Percentiles rank a stretch among this genome's conserved stretches.
phyloP scores from a whole-genome alignment of 2,329 filamentous ascomycete genomes.

The Aspergillus versicolor region DNA sequence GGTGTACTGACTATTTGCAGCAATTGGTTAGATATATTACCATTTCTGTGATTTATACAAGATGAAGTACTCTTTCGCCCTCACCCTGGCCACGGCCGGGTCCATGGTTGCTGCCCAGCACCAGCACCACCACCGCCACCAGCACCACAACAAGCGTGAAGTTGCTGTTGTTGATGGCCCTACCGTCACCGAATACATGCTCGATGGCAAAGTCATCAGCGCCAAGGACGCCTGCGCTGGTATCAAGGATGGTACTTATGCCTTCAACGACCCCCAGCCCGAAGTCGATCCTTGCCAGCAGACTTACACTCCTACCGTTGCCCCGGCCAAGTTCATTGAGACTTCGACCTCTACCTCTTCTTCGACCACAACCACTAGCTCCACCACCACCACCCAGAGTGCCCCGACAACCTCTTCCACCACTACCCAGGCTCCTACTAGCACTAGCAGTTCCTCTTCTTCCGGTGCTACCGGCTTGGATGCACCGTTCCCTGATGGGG shows the following conservation, averaged over 20 bases:
- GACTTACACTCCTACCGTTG: slow-evolving; percentile 36
- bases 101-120: slow-evolving; percentile 44
- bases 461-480: slow-evolving; percentile 56
- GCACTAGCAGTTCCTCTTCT: slow-evolving; percentile 25
- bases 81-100: slow-evolving; percentile 44
- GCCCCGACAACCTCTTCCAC: slow-evolving; percentile 23
- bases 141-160: slow-evolving; percentile 45
- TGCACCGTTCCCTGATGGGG: slow-evolving; percentile 71
- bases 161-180: slow-evolving; percentile 59
- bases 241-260: slow-evolving; percentile 64
- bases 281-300: slow-evolving; percentile 53
- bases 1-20: background rate
- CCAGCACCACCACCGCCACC: slow-evolving; percentile 43
- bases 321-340: slow-evolving; percentile 53
- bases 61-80: slow-evolving; percentile 43
- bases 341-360: slow-evolving; percentile 35
- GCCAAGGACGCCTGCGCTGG: slow-evolving; percentile 66
- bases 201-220: slow-evolving; percentile 54
- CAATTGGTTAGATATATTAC: slow-evolving; percentile 2
- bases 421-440: slow-evolving; percentile 23
- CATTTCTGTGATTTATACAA: slow-evolving; percentile 16
- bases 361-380: slow-evolving; percentile 24
- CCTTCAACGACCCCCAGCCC: slow-evolving; percentile 65
- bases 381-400: slow-evolving; percentile 24
- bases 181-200: slow-evolving; percentile 68